Evolutionary conservation across 192 early-diverging fungal genomes (phyloP).

Genomic region (Coemansia sp.): DNA sequence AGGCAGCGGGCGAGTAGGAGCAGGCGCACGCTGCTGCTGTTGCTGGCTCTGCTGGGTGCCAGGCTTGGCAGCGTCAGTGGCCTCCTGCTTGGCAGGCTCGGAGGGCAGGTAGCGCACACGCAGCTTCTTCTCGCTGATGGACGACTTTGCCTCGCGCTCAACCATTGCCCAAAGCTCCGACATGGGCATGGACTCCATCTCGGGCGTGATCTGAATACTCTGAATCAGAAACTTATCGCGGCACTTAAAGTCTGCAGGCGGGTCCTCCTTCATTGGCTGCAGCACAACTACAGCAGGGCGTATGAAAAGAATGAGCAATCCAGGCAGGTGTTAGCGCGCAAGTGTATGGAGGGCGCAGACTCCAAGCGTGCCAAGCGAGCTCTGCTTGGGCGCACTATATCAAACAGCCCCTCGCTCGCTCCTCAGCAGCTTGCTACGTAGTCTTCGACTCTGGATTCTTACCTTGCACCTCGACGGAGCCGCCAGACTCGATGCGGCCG

Average conservation of each 20-base stretch:
- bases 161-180: constrained; percentile 69
- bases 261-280: constrained; percentile 85
- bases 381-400: too few relatives aligned
- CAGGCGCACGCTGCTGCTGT: constrained; percentile 10
- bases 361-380: too few relatives aligned
- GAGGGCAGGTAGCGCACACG: constrained; percentile 58
- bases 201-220: constrained; percentile 70
- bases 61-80: constrained; percentile 29
- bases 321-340: too few relatives aligned
- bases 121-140: constrained; percentile 67
- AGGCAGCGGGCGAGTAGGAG: constrained; percentile 12
- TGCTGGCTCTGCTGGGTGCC: constrained; percentile 8
- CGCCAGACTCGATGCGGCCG: constrained; percentile 69
- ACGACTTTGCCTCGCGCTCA: constrained; percentile 58
- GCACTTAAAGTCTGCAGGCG: constrained; percentile 72
- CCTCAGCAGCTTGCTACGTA: too few relatives aligned
- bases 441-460: too few relatives aligned
- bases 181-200: constrained; percentile 59
- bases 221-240: constrained; percentile 98
- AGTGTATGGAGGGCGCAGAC: too few relatives aligned
- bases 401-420: too few relatives aligned
- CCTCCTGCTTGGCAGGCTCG: constrained; percentile 32
- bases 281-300: constrained; percentile 60
- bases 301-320: background rate
- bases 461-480: constrained; percentile 72